Percentiles rank a stretch among this genome's conserved stretches.
These are phyloP conservation scores for Cryomyces minteri DNA, from an alignment of 495 filamentous ascomycete species.

Conservation along the genomic window DNA sequence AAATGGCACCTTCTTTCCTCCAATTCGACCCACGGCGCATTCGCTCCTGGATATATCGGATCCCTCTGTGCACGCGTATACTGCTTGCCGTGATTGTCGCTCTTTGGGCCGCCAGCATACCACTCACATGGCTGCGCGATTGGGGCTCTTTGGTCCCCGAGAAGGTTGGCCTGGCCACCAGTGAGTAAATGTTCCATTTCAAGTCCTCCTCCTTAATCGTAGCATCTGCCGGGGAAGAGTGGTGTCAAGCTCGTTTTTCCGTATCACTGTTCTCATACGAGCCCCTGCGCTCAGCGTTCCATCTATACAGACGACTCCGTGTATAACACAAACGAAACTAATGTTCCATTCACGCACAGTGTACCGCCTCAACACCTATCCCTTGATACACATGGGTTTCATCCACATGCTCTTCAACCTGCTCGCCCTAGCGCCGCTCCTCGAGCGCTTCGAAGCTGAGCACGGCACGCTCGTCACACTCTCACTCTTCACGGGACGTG, in stretches of 20 bases:
- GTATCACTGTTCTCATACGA: no score
- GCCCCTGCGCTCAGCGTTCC: no score
- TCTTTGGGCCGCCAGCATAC: constrained; percentile 46
- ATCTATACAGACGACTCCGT: no score
- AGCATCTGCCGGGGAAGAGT: no score
- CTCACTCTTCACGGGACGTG: constrained; percentile 76
- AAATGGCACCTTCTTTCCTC: constrained; percentile 10
- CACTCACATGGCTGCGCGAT: constrained; percentile 40
- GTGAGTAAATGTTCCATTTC: constrained; percentile 32
- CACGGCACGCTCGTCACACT: constrained; percentile 75
- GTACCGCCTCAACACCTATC: constrained; percentile 85
- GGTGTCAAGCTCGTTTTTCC: no score
- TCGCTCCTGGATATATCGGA: constrained; percentile 52
- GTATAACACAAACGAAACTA: neutral
- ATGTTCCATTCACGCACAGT: constrained; percentile 29
- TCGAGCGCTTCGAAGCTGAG: constrained; percentile 89
- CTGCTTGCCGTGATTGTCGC: constrained; percentile 46
- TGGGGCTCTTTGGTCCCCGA: constrained; percentile 69
- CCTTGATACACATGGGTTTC: constrained; percentile 66
- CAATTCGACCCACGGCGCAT: constrained; percentile 20
- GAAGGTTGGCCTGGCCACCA: constrained; percentile 49
- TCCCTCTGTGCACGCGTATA: constrained; percentile 78
- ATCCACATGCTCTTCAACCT: constrained; percentile 67
- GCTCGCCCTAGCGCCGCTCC: constrained; percentile 59
- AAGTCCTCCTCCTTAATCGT: no score